A percentile compares a stretch with the other conserved stretches of the same genome.
phyloP scores from a whole-genome alignment of 177 flowering plant species.

The Vitis hybrid region DNA sequence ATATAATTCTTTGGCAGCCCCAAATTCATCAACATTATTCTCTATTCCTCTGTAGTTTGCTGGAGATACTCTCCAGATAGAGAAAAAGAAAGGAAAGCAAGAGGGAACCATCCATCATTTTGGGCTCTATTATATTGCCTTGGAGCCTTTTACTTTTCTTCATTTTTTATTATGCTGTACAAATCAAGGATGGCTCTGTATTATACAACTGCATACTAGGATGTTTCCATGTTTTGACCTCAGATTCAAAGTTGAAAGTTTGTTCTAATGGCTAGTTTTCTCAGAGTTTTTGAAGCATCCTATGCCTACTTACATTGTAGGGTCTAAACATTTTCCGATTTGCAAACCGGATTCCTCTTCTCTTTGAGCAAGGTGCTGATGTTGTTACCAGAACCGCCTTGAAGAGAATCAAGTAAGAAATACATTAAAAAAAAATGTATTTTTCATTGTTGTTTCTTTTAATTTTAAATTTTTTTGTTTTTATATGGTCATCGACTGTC shows the following conservation, averaged over 20 bases:
- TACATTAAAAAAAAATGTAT: not conserved
- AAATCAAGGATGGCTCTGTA: not conserved
- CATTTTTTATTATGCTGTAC: not conserved
- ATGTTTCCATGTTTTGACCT: too few relatives aligned
- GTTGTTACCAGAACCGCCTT: constrained; percentile 95
- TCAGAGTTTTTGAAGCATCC: constrained; percentile 3
- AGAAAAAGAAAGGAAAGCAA: not conserved
- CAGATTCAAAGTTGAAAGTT: too few relatives aligned
- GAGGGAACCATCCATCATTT: not conserved
- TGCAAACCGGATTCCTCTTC: constrained; percentile 97
- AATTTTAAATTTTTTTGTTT: not conserved
- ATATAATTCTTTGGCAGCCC: not conserved
- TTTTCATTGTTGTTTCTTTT: not conserved
- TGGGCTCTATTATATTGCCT: not conserved
- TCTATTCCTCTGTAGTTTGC: not conserved
- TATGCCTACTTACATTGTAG: constrained; percentile 33
- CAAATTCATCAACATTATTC: not conserved
- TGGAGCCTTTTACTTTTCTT: not conserved
- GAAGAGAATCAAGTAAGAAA: constrained; percentile 85
- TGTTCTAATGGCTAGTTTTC: too few relatives aligned
- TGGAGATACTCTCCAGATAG: not conserved
- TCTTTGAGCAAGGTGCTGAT: constrained; percentile 99
- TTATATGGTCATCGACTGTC: too few relatives aligned
- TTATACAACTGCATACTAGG: not conserved
- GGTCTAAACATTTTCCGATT: constrained; percentile 94